Percentiles rank a stretch among this genome's conserved stretches.
Evolutionary conservation across 2,329 filamentous ascomycete genomes (phyloP).

Genomic region (Colletotrichum orchidophilum): DNA sequence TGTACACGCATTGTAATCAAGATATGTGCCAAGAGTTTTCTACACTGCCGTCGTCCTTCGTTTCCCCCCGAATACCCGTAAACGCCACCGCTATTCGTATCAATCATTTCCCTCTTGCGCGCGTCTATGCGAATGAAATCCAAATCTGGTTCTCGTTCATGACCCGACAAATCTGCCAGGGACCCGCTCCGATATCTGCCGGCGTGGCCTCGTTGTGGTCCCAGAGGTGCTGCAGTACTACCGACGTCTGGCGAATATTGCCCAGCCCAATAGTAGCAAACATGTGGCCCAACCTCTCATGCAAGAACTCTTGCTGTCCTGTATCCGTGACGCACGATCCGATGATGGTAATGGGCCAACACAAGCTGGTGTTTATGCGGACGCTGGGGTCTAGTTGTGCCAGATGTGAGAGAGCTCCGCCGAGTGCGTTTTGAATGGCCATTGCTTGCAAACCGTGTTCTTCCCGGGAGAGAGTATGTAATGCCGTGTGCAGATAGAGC

Average conservation of each 20-base stretch:
- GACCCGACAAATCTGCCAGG: constrained; percentile 55
- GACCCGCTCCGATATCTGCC: constrained; percentile 38
- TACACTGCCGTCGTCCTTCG: background rate
- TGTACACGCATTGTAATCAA: background rate
- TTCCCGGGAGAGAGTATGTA: background rate
- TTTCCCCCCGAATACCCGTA: background rate
- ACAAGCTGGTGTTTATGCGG: constrained; percentile 51
- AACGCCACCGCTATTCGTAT: background rate
- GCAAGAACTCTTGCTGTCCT: constrained; percentile 47
- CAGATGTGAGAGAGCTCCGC: constrained; percentile 43
- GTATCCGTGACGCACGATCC: constrained; percentile 47
- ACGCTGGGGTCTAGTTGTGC: constrained; percentile 43
- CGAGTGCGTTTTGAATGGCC: constrained; percentile 37
- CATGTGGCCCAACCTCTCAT: constrained; percentile 46
- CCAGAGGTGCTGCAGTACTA: constrained; percentile 55
- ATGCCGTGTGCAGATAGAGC: constrained; percentile 47
- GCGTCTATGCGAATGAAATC: constrained; percentile 56
- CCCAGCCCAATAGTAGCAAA: constrained; percentile 51
- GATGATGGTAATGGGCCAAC: constrained; percentile 50
- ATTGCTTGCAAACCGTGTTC: background rate
- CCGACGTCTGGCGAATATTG: constrained; percentile 54
- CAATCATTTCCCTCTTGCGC: background rate
- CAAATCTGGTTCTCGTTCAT: constrained; percentile 57
- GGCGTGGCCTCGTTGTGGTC: constrained; percentile 32
- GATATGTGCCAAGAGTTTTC: too few species aligned